Base-by-base conservation (phyloP, 768 basidiomycete species). In the Terana coerulea region DNA sequence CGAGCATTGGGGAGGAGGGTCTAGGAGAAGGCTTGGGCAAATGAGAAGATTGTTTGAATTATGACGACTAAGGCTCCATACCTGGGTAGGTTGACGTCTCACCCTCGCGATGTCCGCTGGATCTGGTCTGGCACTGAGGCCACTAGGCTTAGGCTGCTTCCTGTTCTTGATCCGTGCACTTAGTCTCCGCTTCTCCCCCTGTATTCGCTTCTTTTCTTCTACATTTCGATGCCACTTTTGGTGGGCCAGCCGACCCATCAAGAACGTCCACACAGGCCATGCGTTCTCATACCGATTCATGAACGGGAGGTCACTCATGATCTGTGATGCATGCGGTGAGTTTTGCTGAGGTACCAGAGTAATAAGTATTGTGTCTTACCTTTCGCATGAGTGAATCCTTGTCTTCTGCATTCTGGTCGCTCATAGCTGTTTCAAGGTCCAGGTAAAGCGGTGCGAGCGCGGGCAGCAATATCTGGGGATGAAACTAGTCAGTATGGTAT, bases 231-330 rank as follows among this genome's bases (percentile, higher is more conserved):
- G n/a, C n/a, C n/a, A n/a, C n/a, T n/a, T n/a, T n/a, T n/a, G n/a
- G n/a, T n/a, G n/a, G n/a, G 2, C n/a, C 17, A 55, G 28, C 41
- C 15, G 12, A 24, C 26, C 26, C 61, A 34, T 58, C 42, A 24
- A 9, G 10, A 1, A 21, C 3, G 24, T 15, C 4, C 12, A 15
- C 12, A 51, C 26, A 17, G 49, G 49, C 49, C 49, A 51, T 3
- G 49, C 37, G 2, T 40, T 40, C 40, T 51, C 49, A 15, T 51
- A 51, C 17, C 29, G 26, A 10, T 8, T 12, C 39, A 51, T 14
- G 24, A 28, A 51, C 2, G 49, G 49, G 35, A 30, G 30, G 12
- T 41, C 5, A 5, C 6, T 12, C 3, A 11, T 17, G 12, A 41
- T 19, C 49, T 51, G 40, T 6, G 14, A n/a, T 31, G n/a, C 21